A percentile compares a stretch with the other conserved stretches of the same genome.
Conservation (phyloP, 768 basidiomycete genomes). For the Mycena olivaceomarginata region DNA sequence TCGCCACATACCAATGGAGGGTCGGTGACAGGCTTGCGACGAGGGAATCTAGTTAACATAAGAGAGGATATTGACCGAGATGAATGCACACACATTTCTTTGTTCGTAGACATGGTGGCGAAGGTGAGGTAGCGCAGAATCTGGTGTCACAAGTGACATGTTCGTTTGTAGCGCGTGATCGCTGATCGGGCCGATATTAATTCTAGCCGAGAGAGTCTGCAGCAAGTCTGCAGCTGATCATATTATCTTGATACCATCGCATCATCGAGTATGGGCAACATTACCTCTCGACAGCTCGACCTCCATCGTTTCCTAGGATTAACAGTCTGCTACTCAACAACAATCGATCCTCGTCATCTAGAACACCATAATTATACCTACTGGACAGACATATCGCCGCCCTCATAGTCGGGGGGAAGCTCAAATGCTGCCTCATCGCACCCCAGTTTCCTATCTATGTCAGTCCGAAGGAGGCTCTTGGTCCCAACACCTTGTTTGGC, state of each 20-base stretch:
- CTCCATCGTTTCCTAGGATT: slow-evolving; percentile 9
- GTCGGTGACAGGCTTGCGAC: not conserved
- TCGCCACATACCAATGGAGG: not conserved
- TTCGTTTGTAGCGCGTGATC: no score
- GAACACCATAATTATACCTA: slow-evolving; percentile 20
- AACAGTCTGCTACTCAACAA: slow-evolving; percentile 6
- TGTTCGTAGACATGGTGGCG: slow-evolving; percentile 7
- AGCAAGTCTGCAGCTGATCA: no score
- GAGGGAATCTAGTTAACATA: slow-evolving; percentile 14
- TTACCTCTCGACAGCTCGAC: not conserved
- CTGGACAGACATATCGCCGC: not conserved
- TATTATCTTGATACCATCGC: no score
- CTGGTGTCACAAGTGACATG: no score
- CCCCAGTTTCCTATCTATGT: slow-evolving; percentile 13
- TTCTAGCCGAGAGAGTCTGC: not conserved
- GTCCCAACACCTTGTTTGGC: not conserved
- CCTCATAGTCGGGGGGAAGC: not conserved
- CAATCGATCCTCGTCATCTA: slow-evolving; percentile 6
- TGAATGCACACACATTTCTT: not conserved
- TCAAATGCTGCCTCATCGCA: slow-evolving; percentile 1
- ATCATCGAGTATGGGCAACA: slow-evolving; percentile 2
- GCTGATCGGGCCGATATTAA: no score
- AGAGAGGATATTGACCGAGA: not conserved
- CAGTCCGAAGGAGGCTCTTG: not conserved
- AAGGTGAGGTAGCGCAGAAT: not conserved